Evolutionary conservation across 257 asterid species (phyloP).

Genomic region (Solanum chiquidenum): DNA sequence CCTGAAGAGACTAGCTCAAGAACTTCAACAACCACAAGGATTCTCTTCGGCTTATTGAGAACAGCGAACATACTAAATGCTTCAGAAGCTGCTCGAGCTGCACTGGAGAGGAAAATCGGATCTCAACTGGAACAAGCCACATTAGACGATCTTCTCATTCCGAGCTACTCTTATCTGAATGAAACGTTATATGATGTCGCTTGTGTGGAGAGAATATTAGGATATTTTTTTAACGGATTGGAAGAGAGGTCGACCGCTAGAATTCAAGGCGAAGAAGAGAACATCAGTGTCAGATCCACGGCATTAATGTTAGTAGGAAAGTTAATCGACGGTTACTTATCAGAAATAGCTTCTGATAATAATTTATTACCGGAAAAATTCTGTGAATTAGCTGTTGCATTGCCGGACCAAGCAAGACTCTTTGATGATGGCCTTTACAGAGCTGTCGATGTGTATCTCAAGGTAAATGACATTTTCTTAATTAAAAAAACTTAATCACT

Average conservation of each 20-base stretch:
- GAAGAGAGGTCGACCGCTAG: slow-evolving; percentile 34
- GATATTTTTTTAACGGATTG: slow-evolving; percentile 38
- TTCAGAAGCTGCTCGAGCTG: slow-evolving; percentile 48
- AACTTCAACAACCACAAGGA: slow-evolving; percentile 35
- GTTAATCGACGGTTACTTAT: slow-evolving; percentile 87
- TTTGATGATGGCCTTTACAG: slow-evolving; percentile 94
- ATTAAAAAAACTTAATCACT: not conserved
- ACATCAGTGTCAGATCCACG: slow-evolving; percentile 32
- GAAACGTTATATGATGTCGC: slow-evolving; percentile 91
- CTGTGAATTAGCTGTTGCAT: slow-evolving; percentile 55
- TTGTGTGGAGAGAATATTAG: slow-evolving; percentile 77
- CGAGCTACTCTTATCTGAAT: slow-evolving; percentile 86
- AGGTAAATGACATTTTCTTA: slow-evolving; percentile 29
- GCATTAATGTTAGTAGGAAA: slow-evolving; percentile 74
- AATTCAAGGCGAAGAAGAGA: slow-evolving; percentile 30
- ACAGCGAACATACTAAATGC: slow-evolving; percentile 68
- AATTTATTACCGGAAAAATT: slow-evolving; percentile 73
- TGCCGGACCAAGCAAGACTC: slow-evolving; percentile 80
- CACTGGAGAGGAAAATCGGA: slow-evolving; percentile 84
- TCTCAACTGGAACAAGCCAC: slow-evolving; percentile 75
- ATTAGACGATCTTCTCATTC: slow-evolving; percentile 78
- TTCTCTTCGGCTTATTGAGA: slow-evolving; percentile 68
- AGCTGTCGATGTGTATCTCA: slow-evolving; percentile 95
- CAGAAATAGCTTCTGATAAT: slow-evolving; percentile 94
- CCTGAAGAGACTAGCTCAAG: slow-evolving; percentile 38